Conservation (phyloP, 805 yeast genomes). For the Ascoidea asiatica region DNA sequence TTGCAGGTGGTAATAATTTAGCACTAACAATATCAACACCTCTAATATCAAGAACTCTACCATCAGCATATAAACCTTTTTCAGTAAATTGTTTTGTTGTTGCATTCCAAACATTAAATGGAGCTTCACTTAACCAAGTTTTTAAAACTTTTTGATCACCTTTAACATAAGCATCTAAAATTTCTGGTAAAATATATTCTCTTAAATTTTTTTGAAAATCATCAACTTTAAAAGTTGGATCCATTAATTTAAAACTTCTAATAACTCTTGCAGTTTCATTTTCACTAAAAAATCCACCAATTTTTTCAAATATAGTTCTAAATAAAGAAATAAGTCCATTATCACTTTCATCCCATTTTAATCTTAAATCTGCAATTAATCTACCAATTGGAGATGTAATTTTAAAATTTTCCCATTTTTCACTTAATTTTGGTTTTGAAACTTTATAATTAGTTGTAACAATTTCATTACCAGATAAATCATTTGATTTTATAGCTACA, state of each 20-base stretch:
- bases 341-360: constrained; percentile 85
- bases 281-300: constrained; percentile 86
- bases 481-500: constrained; percentile 62
- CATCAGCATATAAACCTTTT: constrained; percentile 84
- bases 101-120: constrained; percentile 87
- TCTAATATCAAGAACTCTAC: constrained; percentile 84
- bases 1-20: constrained; percentile 78
- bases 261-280: constrained; percentile 93
- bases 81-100: constrained; percentile 86
- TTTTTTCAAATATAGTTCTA: constrained; percentile 66
- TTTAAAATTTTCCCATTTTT: constrained; percentile 53
- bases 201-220: constrained; percentile 73
- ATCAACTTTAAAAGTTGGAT: constrained; percentile 74
- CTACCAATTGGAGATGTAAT: constrained; percentile 61
- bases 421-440: constrained; percentile 52
- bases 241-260: constrained; percentile 74
- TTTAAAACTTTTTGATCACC: constrained; percentile 79
- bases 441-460: constrained; percentile 74
- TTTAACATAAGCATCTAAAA: constrained; percentile 85
- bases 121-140: constrained; percentile 93
- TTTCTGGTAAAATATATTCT: constrained; percentile 88
- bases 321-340: constrained; percentile 76
- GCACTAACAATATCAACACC: constrained; percentile 88
- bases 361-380: constrained; percentile 42
- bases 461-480: constrained; percentile 70